Evolutionary conservation across 371 early-diverging fungal species (phyloP), one percentile per base, ranked within the genome.

Genomic region (Mucor saturninus): DNA sequence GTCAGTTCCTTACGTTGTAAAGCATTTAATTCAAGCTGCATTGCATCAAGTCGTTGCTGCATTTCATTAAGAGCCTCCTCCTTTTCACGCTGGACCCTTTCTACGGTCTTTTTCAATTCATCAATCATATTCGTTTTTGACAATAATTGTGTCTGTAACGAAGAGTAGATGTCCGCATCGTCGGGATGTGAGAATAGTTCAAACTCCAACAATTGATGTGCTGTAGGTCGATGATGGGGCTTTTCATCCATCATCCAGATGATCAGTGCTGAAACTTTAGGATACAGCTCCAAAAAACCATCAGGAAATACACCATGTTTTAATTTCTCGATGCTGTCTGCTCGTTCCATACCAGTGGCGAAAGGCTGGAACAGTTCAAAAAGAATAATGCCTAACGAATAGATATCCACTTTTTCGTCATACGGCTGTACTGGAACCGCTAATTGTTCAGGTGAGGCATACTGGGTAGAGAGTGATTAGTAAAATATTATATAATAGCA

Each of bases 381-480:
- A 56, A 89, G 73, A 54, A 91, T 84, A 55, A 91, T 85, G 5
- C 90, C 90, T 28, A 91, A 61, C 0, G 89, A 88, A 57, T 86
- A 91, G 26, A 91, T 88, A 72, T 91, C 92, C 7, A 81, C 80
- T 39, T 86, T 88, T 64, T 81, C 83, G 50, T 84, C 86, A 39
- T 89, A 88, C 8, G 77, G 73, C 1, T 76, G 62, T 5, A 83
- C 76, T 4, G 85, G 81, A 32, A 74, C 68, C 5, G 85, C 84
- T 29, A 96, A 75, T 72, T 96, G 96, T 75, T 97, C 98, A 0
- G 98, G 98, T 1, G 98, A 93, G 15, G 95, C 95, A 67, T 97
- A 97, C 35, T 35, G 35, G 35, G 1, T 21, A 21, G 21, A 21
- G 21, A 21, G 21, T 21, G 21, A 21, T 21, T 21, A 21, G 21